Conservation (phyloP, 306 rosid species). For the Potentilla sterilis region DNA sequence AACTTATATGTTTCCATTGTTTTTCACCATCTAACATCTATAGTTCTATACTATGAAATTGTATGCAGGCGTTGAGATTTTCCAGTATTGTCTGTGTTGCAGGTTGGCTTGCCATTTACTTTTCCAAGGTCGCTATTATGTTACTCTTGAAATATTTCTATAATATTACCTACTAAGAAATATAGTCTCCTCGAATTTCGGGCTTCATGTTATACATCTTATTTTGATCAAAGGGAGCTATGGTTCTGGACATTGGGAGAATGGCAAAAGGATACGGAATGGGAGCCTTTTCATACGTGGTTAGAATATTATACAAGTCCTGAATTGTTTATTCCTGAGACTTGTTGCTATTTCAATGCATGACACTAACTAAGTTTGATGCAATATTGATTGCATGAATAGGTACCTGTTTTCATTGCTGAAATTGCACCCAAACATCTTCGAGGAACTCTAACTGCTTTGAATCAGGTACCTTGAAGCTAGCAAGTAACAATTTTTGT, state of each 20-base stretch:
- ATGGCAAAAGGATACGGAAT: conserved; percentile 90
- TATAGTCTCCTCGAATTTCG: conserved; percentile 11
- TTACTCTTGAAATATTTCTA: not conserved
- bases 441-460: conserved; percentile 75
- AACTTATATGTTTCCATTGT: not conserved
- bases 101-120: conserved; percentile 82
- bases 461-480: conserved; percentile 62
- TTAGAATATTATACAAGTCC: conserved; percentile 11
- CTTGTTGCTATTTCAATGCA: not conserved
- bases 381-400: conserved; percentile 22
- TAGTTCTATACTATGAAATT: conserved; percentile 13
- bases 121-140: conserved; percentile 62
- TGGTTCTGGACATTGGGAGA: conserved; percentile 77
- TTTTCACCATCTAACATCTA: conserved; percentile 1
- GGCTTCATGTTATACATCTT: conserved; percentile 22
- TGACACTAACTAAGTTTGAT: conserved; percentile 13
- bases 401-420: conserved; percentile 88
- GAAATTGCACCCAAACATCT: conserved; percentile 93
- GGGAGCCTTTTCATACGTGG: conserved; percentile 93
- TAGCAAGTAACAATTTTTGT: not conserved
- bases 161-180: conserved; percentile 12
- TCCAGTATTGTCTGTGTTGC: conserved; percentile 58
- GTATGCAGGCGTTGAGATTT: conserved; percentile 80
- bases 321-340: not conserved
- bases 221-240: conserved; percentile 42